phyloP scores from a whole-genome alignment of 495 filamentous ascomycete species.

The Terfezia claveryi region DNA sequence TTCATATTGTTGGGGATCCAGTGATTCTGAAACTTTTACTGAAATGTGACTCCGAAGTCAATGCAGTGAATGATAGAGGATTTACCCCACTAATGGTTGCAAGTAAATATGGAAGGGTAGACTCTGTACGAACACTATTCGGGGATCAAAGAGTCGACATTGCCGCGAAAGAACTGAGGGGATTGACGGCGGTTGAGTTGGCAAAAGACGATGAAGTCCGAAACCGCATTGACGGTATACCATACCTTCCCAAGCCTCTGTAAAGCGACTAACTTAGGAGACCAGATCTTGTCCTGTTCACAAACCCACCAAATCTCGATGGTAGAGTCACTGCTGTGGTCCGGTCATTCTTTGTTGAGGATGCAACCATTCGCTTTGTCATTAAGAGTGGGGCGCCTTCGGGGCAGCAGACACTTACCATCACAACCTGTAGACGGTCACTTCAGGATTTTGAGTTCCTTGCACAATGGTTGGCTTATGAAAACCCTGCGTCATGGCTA shows the following conservation, averaged over 20 bases:
- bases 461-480: constrained; percentile 62
- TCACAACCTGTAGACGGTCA: constrained; percentile 85
- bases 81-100: constrained; percentile 96
- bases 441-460: constrained; percentile 81
- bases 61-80: constrained; percentile 84
- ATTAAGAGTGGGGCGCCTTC: constrained; percentile 71
- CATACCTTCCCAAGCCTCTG: background rate
- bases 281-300: constrained; percentile 59
- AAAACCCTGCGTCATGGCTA: constrained; percentile 90
- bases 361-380: constrained; percentile 78
- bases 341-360: constrained; percentile 93
- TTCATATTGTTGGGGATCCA: constrained; percentile 82
- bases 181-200: constrained; percentile 84
- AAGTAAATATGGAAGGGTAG: constrained; percentile 93
- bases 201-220: constrained; percentile 97
- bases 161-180: constrained; percentile 61
- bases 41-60: constrained; percentile 77
- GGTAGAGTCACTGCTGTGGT: constrained; percentile 81
- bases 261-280: background rate
- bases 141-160: constrained; percentile 71
- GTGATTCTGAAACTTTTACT: constrained; percentile 49
- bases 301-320: constrained; percentile 44
- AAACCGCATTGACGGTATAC: constrained; percentile 56
- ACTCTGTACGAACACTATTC: constrained; percentile 76
- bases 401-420: constrained; percentile 48